These are phyloP conservation scores for Dictyostelium intermedium DNA, from an alignment of 78 protist species.

Conservation along the genomic window DNA sequence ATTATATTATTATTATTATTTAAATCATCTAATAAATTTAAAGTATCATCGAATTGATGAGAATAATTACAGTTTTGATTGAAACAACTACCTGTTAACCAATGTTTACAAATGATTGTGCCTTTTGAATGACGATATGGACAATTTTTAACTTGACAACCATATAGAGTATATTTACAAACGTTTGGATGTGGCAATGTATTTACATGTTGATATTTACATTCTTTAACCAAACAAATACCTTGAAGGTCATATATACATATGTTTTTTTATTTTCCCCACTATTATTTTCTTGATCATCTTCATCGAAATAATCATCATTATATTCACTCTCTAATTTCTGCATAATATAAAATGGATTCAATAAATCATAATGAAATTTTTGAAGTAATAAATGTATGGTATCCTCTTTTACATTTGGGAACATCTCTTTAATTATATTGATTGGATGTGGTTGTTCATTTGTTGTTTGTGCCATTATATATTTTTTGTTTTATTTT, in stretches of 20 bases:
- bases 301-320: neutral
- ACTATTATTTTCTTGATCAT: neutral
- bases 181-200: neutral
- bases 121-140: slow-evolving; percentile 23
- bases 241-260: neutral
- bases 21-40: neutral
- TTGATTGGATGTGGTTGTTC: neutral
- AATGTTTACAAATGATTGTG: slow-evolving; percentile 35
- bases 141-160: slow-evolving; percentile 9
- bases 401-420: neutral
- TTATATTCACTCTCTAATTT: neutral
- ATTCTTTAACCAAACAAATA: neutral
- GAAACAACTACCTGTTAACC: slow-evolving; percentile 9
- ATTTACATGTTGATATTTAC: slow-evolving; percentile 16
- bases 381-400: neutral
- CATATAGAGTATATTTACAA: slow-evolving; percentile 9
- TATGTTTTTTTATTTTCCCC: neutral
- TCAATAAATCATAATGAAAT: neutral
- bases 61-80: neutral
- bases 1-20: neutral
- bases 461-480: neutral
- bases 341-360: neutral
- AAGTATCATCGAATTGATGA: slow-evolving; percentile 23
- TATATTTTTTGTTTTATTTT: too few species aligned
- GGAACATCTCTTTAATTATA: neutral